Conservation (phyloP, 495 filamentous ascomycete species). For the Talaromyces trachyspermus region DNA sequence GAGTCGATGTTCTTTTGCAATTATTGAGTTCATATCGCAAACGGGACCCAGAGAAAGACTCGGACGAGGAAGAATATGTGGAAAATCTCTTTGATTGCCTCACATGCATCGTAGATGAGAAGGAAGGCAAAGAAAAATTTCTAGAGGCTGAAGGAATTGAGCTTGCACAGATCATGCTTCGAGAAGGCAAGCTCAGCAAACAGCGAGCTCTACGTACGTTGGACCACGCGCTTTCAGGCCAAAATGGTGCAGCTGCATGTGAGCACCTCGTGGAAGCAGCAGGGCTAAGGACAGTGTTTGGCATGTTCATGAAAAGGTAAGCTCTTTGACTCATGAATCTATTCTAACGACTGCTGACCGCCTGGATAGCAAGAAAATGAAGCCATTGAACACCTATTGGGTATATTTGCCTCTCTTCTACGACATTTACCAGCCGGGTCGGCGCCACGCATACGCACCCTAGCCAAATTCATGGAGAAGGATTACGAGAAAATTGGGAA, state of each 20-base stretch:
- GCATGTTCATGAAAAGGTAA: conserved; percentile 85
- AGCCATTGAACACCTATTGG: conserved; percentile 76
- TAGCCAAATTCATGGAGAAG: conserved; percentile 94
- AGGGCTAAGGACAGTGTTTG: conserved; percentile 78
- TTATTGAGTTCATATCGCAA: conserved; percentile 83
- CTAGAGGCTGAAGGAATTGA: conserved; percentile 89
- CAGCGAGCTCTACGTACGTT: conserved; percentile 67
- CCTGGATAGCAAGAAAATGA: conserved; percentile 49
- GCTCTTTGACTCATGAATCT: not conserved
- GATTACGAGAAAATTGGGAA: conserved; percentile 78
- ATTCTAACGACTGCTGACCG: conserved; percentile 10
- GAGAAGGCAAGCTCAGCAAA: conserved; percentile 75
- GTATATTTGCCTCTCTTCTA: conserved; percentile 80
- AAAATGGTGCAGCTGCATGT: conserved; percentile 51
- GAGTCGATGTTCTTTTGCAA: conserved; percentile 73
- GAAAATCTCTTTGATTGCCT: conserved; percentile 86
- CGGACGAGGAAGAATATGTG: conserved; percentile 88
- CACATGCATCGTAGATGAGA: conserved; percentile 70
- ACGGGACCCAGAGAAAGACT: conserved; percentile 77
- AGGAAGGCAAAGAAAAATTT: conserved; percentile 71
- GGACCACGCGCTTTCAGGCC: conserved; percentile 70
- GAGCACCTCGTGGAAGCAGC: conserved; percentile 71
- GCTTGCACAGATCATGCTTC: conserved; percentile 82
- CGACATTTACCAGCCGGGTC: conserved; percentile 73
- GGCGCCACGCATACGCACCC: conserved; percentile 66